Percentiles rank a stretch among this genome's conserved stretches.
Conservation (phyloP, 176 grass and related monocot species). For the Themeda triandra region DNA sequence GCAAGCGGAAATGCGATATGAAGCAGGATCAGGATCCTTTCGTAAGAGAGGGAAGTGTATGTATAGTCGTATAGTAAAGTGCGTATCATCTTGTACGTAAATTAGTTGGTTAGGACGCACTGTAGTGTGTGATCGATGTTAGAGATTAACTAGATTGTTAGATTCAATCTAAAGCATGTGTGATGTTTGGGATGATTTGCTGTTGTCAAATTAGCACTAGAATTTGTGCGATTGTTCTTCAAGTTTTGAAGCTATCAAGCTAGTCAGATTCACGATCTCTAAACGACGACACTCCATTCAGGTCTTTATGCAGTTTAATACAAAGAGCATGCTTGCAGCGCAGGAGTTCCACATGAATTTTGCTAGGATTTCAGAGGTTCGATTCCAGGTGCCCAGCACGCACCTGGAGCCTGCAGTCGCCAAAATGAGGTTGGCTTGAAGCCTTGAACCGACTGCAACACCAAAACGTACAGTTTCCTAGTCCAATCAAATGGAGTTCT, state of each 20-base stretch:
- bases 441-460: background rate
- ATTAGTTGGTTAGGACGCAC: background rate
- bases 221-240: background rate
- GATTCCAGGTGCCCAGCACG: background rate
- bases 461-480: background rate
- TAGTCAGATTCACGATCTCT: background rate
- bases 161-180: slow-evolving; percentile 17
- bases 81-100: background rate
- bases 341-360: background rate
- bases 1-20: background rate
- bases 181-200: background rate
- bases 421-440: background rate
- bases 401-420: background rate
- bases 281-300: background rate
- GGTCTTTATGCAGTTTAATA: background rate
- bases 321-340: background rate
- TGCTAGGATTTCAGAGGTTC: background rate
- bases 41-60: background rate
- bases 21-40: slow-evolving; percentile 7
- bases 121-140: no score
- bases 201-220: background rate
- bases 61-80: slow-evolving; percentile 14
- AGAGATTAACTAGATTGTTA: slow-evolving; percentile 21
- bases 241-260: background rate
- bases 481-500: background rate